Percentiles rank a stretch among this genome's conserved stretches.
Conservation (phyloP, 148 eudicot species). For the Camellia lanceoleosa region DNA sequence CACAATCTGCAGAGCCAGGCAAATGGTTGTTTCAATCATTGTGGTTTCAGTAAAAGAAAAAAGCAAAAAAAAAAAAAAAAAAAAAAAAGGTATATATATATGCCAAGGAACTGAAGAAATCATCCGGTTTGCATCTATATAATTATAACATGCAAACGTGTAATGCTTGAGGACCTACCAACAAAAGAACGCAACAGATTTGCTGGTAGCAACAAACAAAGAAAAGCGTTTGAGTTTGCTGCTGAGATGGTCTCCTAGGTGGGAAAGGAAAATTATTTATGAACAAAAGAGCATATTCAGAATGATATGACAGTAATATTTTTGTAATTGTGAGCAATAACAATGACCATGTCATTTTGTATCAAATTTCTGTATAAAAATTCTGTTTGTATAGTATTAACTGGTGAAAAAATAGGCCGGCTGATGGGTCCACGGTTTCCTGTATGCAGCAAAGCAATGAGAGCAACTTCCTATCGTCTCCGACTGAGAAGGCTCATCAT, state of each 20-base stretch:
- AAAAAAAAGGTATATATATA: background rate
- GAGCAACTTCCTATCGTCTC: background rate
- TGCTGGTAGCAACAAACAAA: background rate
- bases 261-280: background rate
- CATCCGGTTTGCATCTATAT: background rate
- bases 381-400: too few relatives aligned
- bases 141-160: background rate
- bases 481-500: background rate
- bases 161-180: background rate
- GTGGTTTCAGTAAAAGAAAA: background rate
- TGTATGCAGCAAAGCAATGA: background rate
- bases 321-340: too few relatives aligned
- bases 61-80: background rate
- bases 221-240: too few relatives aligned
- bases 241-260: background rate
- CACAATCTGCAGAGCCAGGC: constrained; percentile 9
- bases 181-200: background rate
- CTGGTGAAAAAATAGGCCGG: background rate
- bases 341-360: too few relatives aligned
- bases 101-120: background rate
- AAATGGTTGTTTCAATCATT: constrained; percentile 13
- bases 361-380: too few relatives aligned
- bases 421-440: background rate
- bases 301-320: too few relatives aligned
- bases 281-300: too few relatives aligned